phyloP scores from a whole-genome alignment of 345 rosid genomes.

The Eucalyptus regnans region DNA sequence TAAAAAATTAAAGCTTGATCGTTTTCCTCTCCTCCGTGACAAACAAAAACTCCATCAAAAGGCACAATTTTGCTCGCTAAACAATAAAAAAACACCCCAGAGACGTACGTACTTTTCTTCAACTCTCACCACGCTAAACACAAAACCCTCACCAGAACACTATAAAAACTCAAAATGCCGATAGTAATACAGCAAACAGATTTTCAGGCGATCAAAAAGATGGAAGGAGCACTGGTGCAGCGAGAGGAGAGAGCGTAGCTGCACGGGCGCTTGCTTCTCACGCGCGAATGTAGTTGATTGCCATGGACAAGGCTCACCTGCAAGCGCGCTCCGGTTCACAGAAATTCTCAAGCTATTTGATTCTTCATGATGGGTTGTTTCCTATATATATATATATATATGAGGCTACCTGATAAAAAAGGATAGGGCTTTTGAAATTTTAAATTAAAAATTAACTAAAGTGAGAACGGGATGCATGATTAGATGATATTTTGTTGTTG shows the following conservation, averaged over 20 bases:
- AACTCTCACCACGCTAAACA: not conserved
- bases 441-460: no score
- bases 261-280: not conserved
- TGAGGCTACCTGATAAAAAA: no score
- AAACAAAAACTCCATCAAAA: not conserved
- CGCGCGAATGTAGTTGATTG: not conserved
- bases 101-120: not conserved
- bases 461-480: no score
- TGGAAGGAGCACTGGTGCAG: not conserved
- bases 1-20: not conserved
- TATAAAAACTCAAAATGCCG: not conserved
- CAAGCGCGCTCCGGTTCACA: not conserved
- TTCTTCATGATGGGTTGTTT: no score
- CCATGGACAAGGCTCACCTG: not conserved
- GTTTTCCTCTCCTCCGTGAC: not conserved
- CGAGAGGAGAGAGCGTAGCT: no score
- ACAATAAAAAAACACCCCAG: not conserved
- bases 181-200: not conserved
- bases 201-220: not conserved
- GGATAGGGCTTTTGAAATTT: no score
- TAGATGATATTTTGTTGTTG: no score
- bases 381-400: no score
- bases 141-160: not conserved
- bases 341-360: not conserved
- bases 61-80: not conserved